These are phyloP conservation scores for Aspergillus fischeri DNA, from an alignment of 2,329 filamentous ascomycete genomes.

Conservation along the genomic window DNA sequence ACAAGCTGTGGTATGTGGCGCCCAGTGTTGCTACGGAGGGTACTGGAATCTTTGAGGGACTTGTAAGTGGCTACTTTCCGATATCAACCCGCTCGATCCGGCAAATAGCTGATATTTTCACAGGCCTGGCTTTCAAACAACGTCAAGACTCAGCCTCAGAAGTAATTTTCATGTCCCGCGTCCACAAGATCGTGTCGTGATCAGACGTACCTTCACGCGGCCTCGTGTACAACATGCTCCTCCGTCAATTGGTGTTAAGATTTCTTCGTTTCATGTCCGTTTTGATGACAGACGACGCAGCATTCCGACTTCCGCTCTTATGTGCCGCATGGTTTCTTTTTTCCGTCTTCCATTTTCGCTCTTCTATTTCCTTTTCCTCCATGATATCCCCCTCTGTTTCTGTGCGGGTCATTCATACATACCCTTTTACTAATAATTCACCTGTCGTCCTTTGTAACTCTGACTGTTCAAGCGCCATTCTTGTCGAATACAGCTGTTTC, in stretches of 20 bases:
- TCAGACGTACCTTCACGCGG: slow-evolving; percentile 16
- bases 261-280: slow-evolving; percentile 33
- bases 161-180: slow-evolving; percentile 25
- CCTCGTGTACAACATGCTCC: slow-evolving; percentile 34
- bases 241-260: slow-evolving; percentile 19
- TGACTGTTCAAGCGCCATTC: slow-evolving; percentile 10
- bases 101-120: slow-evolving; percentile 11
- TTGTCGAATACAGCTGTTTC: slow-evolving; percentile 3
- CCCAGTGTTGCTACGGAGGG: slow-evolving; percentile 78
- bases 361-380: slow-evolving; percentile 26
- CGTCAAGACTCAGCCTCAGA: slow-evolving; percentile 58
- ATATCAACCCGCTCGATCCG: not conserved
- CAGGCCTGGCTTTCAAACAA: slow-evolving; percentile 77
- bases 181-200: slow-evolving; percentile 6
- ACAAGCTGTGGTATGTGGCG: slow-evolving; percentile 81
- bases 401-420: slow-evolving; percentile 28
- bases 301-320: slow-evolving; percentile 30
- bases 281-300: slow-evolving; percentile 42
- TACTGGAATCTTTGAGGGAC: slow-evolving; percentile 74
- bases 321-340: slow-evolving; percentile 18
- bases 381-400: slow-evolving; percentile 44
- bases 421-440: slow-evolving; percentile 29
- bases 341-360: slow-evolving; percentile 15
- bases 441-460: slow-evolving; percentile 15
- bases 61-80: slow-evolving; percentile 47